Evolutionary conservation across 495 filamentous ascomycete species (phyloP), one percentile per base, ranked within the genome.

Genomic region (Aspergillus asperescens): DNA sequence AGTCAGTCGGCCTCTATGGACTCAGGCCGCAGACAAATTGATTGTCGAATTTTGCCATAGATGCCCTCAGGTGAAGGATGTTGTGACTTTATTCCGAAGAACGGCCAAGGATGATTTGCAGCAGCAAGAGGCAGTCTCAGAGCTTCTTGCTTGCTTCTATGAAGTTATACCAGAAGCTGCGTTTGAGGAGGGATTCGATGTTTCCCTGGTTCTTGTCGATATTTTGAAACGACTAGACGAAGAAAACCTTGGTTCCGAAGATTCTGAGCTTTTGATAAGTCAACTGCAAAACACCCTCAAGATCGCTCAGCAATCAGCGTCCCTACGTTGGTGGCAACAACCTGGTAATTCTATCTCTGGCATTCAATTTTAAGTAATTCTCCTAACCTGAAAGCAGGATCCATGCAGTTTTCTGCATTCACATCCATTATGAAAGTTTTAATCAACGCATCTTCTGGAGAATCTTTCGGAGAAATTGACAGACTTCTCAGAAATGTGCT

Each of bases 301-400:
- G 38, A 86, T 95, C 56, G 89, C 89, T 10, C 76, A 82, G 51
- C 81, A 81, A 57, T 92, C 89, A 9, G 81, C 87, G 13, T 81
- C 81, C 13, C 86, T 94, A 79, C 83, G 84, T 35, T 96, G 90
- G 90, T 93, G 80, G 73, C 77, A 83, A 48, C 82, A 84, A 54
- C 72, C 77, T 55, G 78, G 80, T 77, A 67, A 52, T 68, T 34
- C 16, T n/a, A n/a, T n/a, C 8, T 18, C 28, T 25, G 35, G 6
- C 15, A 0, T 9, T 50, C 13, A 6, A 6, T 29, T 15, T 23
- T 20, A 13, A 27, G 1, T 8, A 29, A 15, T n/a, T 50, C 29
- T 16, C 15, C 42, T 60, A 49, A 53, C 42, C 9, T 23, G 0
- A 5, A 18, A 31, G 8, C 41, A 76, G 74, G 66, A 9, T 66